Evolutionary conservation across 768 basidiomycete genomes (phyloP).

Genomic region (Rhizopogon rudus): DNA sequence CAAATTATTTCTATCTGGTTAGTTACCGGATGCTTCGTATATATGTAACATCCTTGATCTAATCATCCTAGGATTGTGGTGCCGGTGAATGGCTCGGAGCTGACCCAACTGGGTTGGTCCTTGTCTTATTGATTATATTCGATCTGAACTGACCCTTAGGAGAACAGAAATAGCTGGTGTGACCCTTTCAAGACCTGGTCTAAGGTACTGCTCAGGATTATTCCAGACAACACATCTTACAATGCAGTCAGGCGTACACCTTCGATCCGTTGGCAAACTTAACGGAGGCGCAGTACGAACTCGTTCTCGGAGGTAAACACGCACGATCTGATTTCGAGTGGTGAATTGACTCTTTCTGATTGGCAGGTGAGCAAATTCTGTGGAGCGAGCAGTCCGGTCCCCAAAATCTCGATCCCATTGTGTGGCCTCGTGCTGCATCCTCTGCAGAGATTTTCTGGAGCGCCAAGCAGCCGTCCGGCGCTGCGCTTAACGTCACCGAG

Average conservation of each 20-base stretch:
- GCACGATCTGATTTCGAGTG: not conserved
- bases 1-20: constrained; percentile 71
- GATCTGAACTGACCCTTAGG: too few relatives aligned
- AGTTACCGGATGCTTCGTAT: not conserved
- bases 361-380: constrained; percentile 54
- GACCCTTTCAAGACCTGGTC: too few relatives aligned
- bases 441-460: constrained; percentile 80
- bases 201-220: too few relatives aligned
- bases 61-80: too few relatives aligned
- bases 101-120: too few relatives aligned
- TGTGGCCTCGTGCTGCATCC: constrained; percentile 70
- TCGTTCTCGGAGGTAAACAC: constrained; percentile 65
- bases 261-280: constrained; percentile 69
- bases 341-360: not conserved
- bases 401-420: constrained; percentile 61
- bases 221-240: constrained; percentile 9
- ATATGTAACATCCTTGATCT: not conserved
- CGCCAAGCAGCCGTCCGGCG: constrained; percentile 32
- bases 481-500: constrained; percentile 29
- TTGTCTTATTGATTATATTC: too few relatives aligned
- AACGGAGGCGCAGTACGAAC: constrained; percentile 36
- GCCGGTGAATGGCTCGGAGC: too few relatives aligned
- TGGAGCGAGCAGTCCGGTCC: constrained; percentile 74
- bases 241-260: constrained; percentile 45
- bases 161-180: too few relatives aligned